Percentiles rank a stretch among this genome's conserved stretches.
Conservation (phyloP, 257 asterid species). For the Nicotiana attenuata region DNA sequence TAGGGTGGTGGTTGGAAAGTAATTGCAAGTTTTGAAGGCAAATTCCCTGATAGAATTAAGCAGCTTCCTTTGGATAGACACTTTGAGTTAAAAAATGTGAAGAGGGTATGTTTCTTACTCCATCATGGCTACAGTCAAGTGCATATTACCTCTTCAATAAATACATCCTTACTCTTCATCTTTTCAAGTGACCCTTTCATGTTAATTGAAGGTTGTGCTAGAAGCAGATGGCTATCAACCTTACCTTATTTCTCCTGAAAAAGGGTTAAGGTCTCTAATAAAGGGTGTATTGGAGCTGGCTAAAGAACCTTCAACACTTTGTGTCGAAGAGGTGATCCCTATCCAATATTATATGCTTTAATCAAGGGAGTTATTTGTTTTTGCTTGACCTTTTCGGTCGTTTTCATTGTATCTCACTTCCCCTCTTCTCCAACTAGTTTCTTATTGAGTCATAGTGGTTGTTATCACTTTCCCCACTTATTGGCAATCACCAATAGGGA, state of each 20-base stretch:
- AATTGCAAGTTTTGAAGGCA: slow-evolving; percentile 98
- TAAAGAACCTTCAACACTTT: slow-evolving; percentile 93
- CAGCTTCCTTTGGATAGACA: slow-evolving; percentile 90
- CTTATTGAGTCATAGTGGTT: background rate
- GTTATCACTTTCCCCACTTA: background rate
- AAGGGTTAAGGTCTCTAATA: slow-evolving; percentile 86
- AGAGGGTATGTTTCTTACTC: slow-evolving; percentile 50
- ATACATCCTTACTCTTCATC: background rate
- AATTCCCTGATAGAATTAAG: slow-evolving; percentile 89
- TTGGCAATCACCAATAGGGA: slow-evolving; percentile 1
- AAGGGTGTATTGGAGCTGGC: slow-evolving; percentile 87
- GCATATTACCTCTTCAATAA: background rate
- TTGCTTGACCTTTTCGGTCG: background rate
- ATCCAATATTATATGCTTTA: background rate
- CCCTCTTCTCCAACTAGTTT: background rate
- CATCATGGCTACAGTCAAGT: background rate
- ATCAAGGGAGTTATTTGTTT: background rate
- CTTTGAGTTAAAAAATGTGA: slow-evolving; percentile 82
- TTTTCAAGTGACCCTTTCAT: slow-evolving; percentile 21
- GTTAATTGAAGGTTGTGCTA: slow-evolving; percentile 66
- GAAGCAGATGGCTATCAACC: slow-evolving; percentile 99
- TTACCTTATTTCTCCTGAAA: slow-evolving; percentile 97
- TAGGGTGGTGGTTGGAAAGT: slow-evolving; percentile 99
- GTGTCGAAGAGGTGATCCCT: slow-evolving; percentile 88
- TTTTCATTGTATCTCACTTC: background rate